A percentile compares a stretch with the other conserved stretches of the same genome.
Evolutionary conservation across 2,329 filamentous ascomycete species (phyloP).

Genomic region (Diplodia scrobiculata): DNA sequence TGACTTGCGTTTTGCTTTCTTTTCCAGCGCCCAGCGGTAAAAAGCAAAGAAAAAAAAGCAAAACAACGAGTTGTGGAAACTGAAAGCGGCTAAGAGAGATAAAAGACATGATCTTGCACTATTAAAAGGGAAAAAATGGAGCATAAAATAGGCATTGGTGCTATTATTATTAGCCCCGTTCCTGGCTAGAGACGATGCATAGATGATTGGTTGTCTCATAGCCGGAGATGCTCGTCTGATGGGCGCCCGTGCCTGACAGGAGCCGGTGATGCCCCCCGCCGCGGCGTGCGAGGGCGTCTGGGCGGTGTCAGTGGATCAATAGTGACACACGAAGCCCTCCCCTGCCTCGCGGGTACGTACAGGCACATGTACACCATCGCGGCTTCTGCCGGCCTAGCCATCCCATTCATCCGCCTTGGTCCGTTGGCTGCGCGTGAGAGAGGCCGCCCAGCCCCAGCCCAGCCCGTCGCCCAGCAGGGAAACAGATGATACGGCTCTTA

Average conservation of each 20-base stretch:
- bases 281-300: no score
- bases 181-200: not conserved
- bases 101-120: not conserved
- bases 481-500: no score
- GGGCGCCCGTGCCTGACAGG: not conserved
- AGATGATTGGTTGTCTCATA: not conserved
- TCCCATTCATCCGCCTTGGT: no score
- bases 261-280: not conserved
- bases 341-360: no score
- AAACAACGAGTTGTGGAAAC: not conserved
- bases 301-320: no score
- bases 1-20: not conserved
- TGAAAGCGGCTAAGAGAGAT: not conserved
- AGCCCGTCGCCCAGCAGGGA: no score
- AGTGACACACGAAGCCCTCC: no score
- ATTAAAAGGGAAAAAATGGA: no score
- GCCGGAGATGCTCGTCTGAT: not conserved
- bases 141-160: not conserved
- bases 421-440: no score
- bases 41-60: not conserved
- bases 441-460: no score
- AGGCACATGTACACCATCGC: no score
- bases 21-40: not conserved
- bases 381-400: no score
- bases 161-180: not conserved